Evolutionary conservation across 768 basidiomycete genomes (phyloP).

Genomic region (Tulasnella sp.): DNA sequence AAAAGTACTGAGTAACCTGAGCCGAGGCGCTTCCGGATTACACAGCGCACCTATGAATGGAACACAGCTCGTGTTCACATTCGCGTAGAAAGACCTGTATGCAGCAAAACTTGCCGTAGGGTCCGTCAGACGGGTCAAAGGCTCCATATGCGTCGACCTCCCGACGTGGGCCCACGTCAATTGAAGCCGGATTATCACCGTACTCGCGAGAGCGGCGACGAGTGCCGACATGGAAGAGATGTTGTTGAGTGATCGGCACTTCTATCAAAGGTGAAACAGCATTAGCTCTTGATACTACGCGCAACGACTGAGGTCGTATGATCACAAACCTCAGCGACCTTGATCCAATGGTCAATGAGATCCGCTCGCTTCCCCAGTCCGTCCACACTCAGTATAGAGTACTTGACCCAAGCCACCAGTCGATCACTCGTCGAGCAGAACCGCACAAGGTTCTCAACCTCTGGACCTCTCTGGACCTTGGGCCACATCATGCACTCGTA

Average conservation of each 20-base stretch:
- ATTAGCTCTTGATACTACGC: neutral
- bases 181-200: neutral
- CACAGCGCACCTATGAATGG: conserved; percentile 9
- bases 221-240: conserved; percentile 4
- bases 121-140: conserved; percentile 6
- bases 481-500: conserved; percentile 65
- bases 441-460: conserved; percentile 34
- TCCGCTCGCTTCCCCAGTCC: conserved; percentile 43
- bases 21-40: neutral
- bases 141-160: neutral
- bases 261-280: neutral
- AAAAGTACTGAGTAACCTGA: neutral
- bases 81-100: conserved; percentile 1
- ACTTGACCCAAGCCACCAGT: conserved; percentile 55
- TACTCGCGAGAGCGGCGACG: neutral
- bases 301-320: neutral
- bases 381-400: conserved; percentile 44
- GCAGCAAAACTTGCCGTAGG: conserved; percentile 8
- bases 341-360: conserved; percentile 62
- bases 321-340: conserved; percentile 56
- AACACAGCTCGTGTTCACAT: conserved; percentile 8
- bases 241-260: conserved; percentile 6
- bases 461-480: conserved; percentile 29
- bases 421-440: conserved; percentile 49
- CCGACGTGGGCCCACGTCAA: conserved; percentile 12